phyloP scores from a whole-genome alignment of 2,329 filamentous ascomycete genomes.

The Arthrobotrys musiformis region DNA sequence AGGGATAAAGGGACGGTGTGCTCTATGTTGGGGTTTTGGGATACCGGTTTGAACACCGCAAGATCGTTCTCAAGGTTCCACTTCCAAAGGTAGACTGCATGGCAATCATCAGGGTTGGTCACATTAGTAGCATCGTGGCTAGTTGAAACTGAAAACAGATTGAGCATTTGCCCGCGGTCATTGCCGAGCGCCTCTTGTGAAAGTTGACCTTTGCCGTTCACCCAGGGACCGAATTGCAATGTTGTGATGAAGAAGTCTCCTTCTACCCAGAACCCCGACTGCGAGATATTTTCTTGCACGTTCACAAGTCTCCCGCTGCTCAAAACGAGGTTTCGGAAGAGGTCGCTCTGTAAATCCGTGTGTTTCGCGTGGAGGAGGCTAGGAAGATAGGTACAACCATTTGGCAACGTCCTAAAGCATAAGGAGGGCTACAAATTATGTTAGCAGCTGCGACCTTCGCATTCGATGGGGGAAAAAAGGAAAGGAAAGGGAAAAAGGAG shows the following conservation, averaged over 20 bases:
- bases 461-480: too few relatives aligned
- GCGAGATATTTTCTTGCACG: neutral
- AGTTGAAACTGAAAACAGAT: neutral
- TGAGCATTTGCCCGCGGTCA: neutral
- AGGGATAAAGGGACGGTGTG: neutral
- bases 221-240: neutral
- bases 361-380: neutral
- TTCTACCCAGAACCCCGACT: slow-evolving; percentile 7
- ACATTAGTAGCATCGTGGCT: neutral
- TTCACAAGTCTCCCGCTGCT: neutral
- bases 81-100: neutral
- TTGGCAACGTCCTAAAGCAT: neutral
- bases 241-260: neutral
- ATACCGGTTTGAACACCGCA: neutral
- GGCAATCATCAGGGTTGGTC: neutral
- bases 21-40: neutral
- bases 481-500: too few relatives aligned
- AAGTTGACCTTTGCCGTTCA: neutral
- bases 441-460: too few relatives aligned
- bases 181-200: neutral
- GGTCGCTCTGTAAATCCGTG: neutral
- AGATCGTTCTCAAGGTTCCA: neutral
- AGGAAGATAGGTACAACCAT: neutral
- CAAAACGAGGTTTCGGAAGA: neutral
- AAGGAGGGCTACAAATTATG: too few relatives aligned